Evolutionary conservation across 768 basidiomycete genomes (phyloP), one percentile per base, ranked within the genome.

Genomic region (Tricholoma matsutake): DNA sequence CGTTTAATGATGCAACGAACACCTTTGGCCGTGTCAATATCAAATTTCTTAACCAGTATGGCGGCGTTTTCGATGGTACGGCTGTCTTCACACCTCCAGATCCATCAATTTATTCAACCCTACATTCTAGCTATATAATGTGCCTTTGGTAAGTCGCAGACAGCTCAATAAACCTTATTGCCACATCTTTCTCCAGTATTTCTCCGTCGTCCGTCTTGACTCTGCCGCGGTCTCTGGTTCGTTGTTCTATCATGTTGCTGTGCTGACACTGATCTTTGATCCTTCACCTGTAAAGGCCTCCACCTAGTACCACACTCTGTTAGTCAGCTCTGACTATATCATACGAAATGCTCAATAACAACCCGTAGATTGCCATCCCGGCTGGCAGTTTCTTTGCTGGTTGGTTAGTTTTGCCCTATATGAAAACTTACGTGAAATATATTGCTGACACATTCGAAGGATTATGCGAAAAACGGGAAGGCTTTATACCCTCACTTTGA

Each of bases 271-370:
- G 62, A 61, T 32, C 29, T 61, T 54, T 60, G 43, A 62, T 29
- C 29, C 25, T 61, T 56, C 65, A 63, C 41, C 64, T 51, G 43
- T 63, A 65, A 66, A 92, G 91, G 92, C 29, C 78, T 91, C 29
- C 96, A 96, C 76, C 76, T 99, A 20, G 76, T 98, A 37, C 94
- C 96, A 22, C 95, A 96, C 75, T 93, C 92, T 35, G 90, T 94
- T 75, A 73, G 86, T 66, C 45, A 53, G 47, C 35, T 54, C 34
- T 60, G 57, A 58, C 28, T 54, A 63, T 43, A 13, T 65, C 57
- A 59, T 66, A 58, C 59, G 64, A 59, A 62, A 66, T 61, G 64
- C 61, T 58, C 59, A 61, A 43, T 59, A 51, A 52, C 57, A 61
- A 54, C 54, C 68, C 57, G 43, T 69, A 94, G 90, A 75, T 91